phyloP scores from a whole-genome alignment of 306 rosid genomes.

The Vigna unguiculata region DNA sequence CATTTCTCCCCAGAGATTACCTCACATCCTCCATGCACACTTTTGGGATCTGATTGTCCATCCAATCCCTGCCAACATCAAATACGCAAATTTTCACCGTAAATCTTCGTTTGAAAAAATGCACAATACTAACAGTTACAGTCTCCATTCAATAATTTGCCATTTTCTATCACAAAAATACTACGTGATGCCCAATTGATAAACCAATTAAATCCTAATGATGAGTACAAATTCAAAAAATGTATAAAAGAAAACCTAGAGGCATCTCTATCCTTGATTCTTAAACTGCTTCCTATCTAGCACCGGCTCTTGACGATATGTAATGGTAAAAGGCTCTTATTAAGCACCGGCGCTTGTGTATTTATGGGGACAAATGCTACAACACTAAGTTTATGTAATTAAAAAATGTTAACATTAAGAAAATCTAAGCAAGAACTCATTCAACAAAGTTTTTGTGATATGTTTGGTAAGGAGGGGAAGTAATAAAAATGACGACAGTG shows the following conservation, averaged over 20 bases:
- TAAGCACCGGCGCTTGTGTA: neutral
- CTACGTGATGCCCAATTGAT: neutral
- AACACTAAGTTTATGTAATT: neutral
- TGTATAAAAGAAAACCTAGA: neutral
- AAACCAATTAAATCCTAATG: neutral
- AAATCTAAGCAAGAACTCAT: neutral
- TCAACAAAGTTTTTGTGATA: neutral
- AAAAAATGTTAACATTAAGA: neutral
- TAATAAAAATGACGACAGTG: no score
- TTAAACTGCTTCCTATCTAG: neutral
- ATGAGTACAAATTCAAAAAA: neutral
- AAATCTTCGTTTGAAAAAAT: neutral
- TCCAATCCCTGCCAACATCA: conserved; percentile 57
- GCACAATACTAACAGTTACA: conserved; percentile 1
- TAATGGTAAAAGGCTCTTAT: neutral
- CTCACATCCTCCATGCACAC: conserved; percentile 65
- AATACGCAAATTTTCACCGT: neutral
- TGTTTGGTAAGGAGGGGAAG: no score
- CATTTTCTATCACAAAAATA: conserved; percentile 15
- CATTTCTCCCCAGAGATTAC: conserved; percentile 62
- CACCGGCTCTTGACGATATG: neutral
- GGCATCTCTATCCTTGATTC: neutral
- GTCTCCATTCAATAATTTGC: conserved; percentile 14
- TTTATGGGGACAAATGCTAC: neutral
- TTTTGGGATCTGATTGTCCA: conserved; percentile 54